Conservation (phyloP, 78 protist species). For the slime mould (Dictyostelium discoideum) region dicty_2.7 NC_007089.4:3526501-3527000, state of each 20-base stretch:
- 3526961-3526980: not conserved
- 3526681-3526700: not conserved
- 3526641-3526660: not conserved
- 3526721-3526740: not conserved
- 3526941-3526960: not conserved
- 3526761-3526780: not conserved
- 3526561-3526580: not conserved
- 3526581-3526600: not conserved
- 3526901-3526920: not conserved
- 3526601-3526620: not conserved
- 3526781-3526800: not conserved
- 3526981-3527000: not conserved
- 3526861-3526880: not conserved
- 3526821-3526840: not conserved
- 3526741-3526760: not conserved
- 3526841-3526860: not conserved
- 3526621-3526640: not conserved
- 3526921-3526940: not conserved
- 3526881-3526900: not conserved
- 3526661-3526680: not conserved
- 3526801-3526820: not conserved
- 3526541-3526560: not conserved
- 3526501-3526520: conserved; percentile 29
- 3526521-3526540: not conserved
- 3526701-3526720: not conserved